phyloP scores from a whole-genome alignment of 2,329 filamentous ascomycete genomes.

The Thielaviopsis ethacetica region DNA sequence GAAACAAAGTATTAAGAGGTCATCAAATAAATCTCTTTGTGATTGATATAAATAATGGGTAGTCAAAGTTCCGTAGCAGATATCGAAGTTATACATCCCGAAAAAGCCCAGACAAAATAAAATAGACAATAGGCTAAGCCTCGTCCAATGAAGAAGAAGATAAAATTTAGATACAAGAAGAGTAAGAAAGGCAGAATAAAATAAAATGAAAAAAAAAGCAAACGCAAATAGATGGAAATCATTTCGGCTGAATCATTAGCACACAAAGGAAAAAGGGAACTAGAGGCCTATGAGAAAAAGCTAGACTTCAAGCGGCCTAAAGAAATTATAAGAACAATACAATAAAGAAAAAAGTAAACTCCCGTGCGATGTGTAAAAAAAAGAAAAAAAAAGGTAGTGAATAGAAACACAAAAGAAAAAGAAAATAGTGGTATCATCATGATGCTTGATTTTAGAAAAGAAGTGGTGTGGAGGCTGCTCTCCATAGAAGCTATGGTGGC shows the following conservation, averaged over 20 bases:
- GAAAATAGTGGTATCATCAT: not conserved
- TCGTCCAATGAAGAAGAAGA: not conserved
- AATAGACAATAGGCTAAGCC: not conserved
- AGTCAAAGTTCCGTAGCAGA: not conserved
- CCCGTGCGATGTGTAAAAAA: not conserved
- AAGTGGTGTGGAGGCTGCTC: not conserved
- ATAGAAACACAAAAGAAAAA: not conserved
- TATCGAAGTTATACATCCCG: not conserved
- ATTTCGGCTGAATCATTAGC: not conserved
- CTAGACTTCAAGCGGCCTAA: not conserved
- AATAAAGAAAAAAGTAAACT: not conserved
- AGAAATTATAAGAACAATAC: not conserved
- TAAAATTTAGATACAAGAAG: not conserved
- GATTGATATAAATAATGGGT: not conserved
- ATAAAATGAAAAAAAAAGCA: not conserved
- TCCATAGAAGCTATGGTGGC: not conserved
- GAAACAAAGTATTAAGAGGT: too few relatives aligned
- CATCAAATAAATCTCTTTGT: constrained; percentile 1
- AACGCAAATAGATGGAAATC: not conserved
- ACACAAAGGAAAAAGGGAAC: not conserved
- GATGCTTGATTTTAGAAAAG: not conserved
- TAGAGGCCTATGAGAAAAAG: not conserved
- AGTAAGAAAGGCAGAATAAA: not conserved
- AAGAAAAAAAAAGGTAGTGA: not conserved
- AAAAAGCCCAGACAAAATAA: not conserved